Base-by-base conservation (phyloP, 2,329 filamentous ascomycete genomes). In the Cordyceps cicadae region DNA sequence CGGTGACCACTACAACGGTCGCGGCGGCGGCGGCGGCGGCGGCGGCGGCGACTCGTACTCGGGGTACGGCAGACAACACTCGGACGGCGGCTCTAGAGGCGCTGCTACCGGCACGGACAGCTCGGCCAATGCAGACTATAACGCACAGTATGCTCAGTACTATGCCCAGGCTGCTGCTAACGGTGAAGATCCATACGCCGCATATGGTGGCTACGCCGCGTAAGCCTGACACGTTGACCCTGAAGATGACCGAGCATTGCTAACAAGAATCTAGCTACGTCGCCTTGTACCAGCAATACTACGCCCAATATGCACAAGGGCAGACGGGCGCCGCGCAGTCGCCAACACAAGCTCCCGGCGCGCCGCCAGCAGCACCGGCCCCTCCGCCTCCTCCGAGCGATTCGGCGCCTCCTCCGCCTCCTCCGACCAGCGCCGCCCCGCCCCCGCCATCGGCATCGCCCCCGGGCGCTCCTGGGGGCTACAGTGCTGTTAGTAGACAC, bases 161-260 rank as follows among this genome's bases (percentile, higher is more conserved):
- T 93, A 92, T 63, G 81, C 51, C 8, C 61, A 62, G 45, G 56
- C 55, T 24, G 54, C 55, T 37, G 59, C 59, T 55, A 61, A 80
- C 64, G 79, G 80, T 59, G 78, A 83, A 64, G 91, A 97, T 69
- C 93, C 92, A 0, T 97, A 97, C 72, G 91, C 91, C 48, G 86
- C 89, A 9, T 97, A 94, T 67, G 93, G 93, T 64, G 93, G 93
- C 59, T 97, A 94, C 74, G 83, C 87, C 67, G 89, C 88, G 76
- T 90, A 81, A 70, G 79, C 71, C 2, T 67, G 37, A 7, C 17
- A 43, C 39, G 15, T 7, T 46, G 12, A 34, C 49, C 15, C 34
- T 43, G 43, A 52, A n/a, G 9, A 39, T 32, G 51, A 9, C 41
- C 12, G 2, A 24, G 5, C 24, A 4, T 54, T 46, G 63, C 68